Base-by-base conservation (phyloP, 345 rosid genomes). In the Citrus mangshanensis region DNA sequence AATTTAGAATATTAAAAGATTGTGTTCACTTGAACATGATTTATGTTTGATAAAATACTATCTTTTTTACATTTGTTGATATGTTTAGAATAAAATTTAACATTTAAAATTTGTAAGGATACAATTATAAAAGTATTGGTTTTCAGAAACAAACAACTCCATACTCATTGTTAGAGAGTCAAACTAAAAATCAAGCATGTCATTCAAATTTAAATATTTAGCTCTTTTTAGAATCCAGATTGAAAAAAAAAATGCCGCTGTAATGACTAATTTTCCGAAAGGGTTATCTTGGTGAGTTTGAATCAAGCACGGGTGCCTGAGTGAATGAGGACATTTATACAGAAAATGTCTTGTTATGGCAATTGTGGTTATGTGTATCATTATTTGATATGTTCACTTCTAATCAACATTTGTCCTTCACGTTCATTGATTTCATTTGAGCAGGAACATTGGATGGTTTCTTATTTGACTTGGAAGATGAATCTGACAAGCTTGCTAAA, bases 371-470 rank as follows among this genome's bases (percentile, higher is more conserved):
- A 30, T 3, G 7, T 51, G 35, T 42, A 37, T 58, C 63, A 28
- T 49, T 9, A 51, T 34, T 73, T 51, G 34, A 82, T 68, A 21
- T 24, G 25, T 40, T 69, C 25, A 46, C 71, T 68, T 55, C 2
- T 62, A 24, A 13, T 22, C n/a, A 4, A 51, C 6, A 19, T 22
- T 56, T 55, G 13, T 40, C 60, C 59, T 38, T 83, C 62, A 68
- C 67, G 63, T 28, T 40, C 21, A 19, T 58, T 74, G 32, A 71
- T 68, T 77, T 54, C 82, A 74, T 68, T 30, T 77, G 78, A 79
- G 70, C 54, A 93, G 98, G 98, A 81, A 96, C 98, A 22, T 84
- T 94, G 76, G 98, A 93, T 75, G 98, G 94, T 34, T 96, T 87
- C 83, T 87, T 88, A 32, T 93, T 93, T 62, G 95, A 91, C 72